These are phyloP conservation scores for Poterioochromonas sp. DNA, from an alignment of 352 stramenopile species.

Conservation along the genomic window DNA sequence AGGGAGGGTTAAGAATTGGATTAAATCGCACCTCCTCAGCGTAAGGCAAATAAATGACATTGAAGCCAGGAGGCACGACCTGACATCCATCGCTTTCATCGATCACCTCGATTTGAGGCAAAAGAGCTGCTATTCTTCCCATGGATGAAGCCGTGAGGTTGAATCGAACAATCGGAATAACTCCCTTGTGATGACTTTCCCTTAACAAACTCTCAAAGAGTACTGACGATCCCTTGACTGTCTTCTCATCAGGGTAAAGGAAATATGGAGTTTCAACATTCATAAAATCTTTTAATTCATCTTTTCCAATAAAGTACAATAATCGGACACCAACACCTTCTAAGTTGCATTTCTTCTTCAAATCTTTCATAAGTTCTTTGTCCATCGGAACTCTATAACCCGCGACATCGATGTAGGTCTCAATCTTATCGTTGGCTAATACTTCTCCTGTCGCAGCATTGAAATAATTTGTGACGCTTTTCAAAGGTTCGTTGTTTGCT, in stretches of 20 bases:
- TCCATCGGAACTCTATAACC: not conserved
- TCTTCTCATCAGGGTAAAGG: constrained; percentile 4
- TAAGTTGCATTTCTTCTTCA: not conserved
- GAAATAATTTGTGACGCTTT: not conserved
- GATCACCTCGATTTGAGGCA: constrained; percentile 1
- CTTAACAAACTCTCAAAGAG: constrained; percentile 10
- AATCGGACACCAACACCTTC: not conserved
- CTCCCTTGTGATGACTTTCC: too few species aligned
- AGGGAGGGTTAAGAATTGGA: not conserved
- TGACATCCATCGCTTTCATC: constrained; percentile 3
- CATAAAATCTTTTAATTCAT: not conserved
- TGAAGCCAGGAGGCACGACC: not conserved
- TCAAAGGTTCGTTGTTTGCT: not conserved
- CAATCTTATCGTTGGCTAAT: not conserved
- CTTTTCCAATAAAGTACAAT: not conserved
- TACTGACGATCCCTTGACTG: constrained; percentile 1
- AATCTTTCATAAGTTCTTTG: not conserved
- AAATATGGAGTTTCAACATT: not conserved
- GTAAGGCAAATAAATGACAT: not conserved
- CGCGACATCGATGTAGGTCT: not conserved
- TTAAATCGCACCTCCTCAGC: not conserved
- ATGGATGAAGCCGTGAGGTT: not conserved
- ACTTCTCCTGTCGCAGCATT: not conserved
- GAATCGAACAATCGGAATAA: not conserved
- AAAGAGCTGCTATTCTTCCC: not conserved